phyloP scores from a whole-genome alignment of 2,329 filamentous ascomycete genomes.

The Kalaharituber pfeilii region DNA sequence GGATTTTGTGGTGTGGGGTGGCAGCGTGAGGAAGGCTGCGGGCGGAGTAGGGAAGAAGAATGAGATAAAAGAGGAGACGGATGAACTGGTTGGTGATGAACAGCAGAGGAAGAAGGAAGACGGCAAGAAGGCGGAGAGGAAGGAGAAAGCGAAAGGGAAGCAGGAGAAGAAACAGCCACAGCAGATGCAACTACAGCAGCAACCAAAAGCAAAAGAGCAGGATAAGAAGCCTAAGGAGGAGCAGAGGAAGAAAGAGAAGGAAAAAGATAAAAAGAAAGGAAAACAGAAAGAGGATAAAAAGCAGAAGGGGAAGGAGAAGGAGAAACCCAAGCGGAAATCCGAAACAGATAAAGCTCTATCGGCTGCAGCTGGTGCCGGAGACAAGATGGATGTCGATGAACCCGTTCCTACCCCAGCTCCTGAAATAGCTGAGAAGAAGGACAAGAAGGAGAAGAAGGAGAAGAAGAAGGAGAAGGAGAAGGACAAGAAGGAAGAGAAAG shows the following conservation, averaged over 20 bases:
- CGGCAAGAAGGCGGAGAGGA: neutral
- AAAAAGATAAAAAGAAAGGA: constrained; percentile 28
- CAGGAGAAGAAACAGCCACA: neutral
- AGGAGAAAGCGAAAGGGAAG: neutral
- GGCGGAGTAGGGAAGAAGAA: neutral
- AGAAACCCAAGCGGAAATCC: neutral
- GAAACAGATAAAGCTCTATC: neutral
- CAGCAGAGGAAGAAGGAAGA: too few relatives aligned
- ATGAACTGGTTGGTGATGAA: neutral
- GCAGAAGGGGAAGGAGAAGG: neutral
- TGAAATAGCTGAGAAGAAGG: neutral
- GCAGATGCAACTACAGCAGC: neutral
- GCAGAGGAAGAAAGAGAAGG: constrained; percentile 58
- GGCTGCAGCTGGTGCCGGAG: too few relatives aligned
- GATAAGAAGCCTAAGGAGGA: constrained; percentile 63
- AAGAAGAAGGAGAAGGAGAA: constrained; percentile 3
- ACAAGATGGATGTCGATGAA: too few relatives aligned
- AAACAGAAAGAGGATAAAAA: constrained; percentile 27
- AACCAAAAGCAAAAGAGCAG: constrained; percentile 21
- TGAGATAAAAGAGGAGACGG: neutral
- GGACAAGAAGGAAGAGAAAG: constrained; percentile 8
- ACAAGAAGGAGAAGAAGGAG: neutral
- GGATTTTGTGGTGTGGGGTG: neutral
- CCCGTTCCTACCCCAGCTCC: too few relatives aligned
- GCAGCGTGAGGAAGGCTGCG: neutral